Conservation (phyloP, 1,284 basidiomycete species). For the Singerocomus inundabilis region DNA sequence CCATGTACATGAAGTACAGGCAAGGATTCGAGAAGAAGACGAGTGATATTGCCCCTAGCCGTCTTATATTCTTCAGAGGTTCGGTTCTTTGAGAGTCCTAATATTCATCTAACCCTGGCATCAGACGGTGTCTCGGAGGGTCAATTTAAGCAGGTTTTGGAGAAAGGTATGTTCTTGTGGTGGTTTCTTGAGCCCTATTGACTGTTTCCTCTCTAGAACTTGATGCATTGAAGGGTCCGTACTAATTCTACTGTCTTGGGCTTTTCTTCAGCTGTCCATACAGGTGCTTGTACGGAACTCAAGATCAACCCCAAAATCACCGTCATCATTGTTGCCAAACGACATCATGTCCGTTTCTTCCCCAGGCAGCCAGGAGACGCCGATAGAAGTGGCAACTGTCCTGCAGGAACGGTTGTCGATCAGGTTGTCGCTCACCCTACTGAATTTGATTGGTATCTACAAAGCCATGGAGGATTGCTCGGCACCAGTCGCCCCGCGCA, state of each 20-base stretch:
- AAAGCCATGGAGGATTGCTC: conserved; percentile 69
- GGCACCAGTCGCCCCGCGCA: conserved; percentile 69
- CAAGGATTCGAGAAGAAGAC: conserved; percentile 50
- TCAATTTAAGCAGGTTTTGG: conserved; percentile 69
- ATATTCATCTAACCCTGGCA: conserved; percentile 7
- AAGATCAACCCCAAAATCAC: conserved; percentile 67
- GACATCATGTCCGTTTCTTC: conserved; percentile 78
- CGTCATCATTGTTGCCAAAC: conserved; percentile 72
- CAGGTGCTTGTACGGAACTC: conserved; percentile 57
- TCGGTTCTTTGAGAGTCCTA: conserved; percentile 14
- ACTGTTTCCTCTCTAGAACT: conserved; percentile 44
- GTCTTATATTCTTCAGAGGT: conserved; percentile 77
- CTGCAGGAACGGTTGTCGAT: conserved; percentile 74
- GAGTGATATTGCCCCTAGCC: conserved; percentile 46
- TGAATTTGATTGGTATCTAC: conserved; percentile 80
- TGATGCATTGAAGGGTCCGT: conserved; percentile 52
- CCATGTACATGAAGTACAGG: conserved; percentile 57
- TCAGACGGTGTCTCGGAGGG: conserved; percentile 80
- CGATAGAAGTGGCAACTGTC: conserved; percentile 71
- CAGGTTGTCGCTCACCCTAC: conserved; percentile 67
- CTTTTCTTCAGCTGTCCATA: conserved; percentile 12
- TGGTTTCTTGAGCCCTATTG: not conserved
- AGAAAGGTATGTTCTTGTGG: conserved; percentile 43
- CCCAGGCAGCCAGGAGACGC: conserved; percentile 50
- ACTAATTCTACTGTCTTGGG: not conserved